Base-by-base conservation (phyloP, 257 asterid species). In the Gardenia jasminoides region DNA sequence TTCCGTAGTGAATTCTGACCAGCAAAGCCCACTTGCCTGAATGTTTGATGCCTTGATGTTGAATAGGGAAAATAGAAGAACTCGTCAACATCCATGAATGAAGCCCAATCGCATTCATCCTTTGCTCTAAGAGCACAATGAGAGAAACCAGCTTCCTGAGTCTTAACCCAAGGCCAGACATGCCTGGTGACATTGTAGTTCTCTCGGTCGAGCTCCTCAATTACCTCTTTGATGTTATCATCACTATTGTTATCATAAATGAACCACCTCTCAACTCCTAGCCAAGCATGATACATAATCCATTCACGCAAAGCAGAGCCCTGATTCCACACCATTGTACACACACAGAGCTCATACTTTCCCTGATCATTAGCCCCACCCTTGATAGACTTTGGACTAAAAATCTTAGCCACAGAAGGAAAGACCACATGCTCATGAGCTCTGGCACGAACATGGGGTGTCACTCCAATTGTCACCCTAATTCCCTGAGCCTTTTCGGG, bases 311-410 rank as follows among this genome's bases (percentile, higher is more conserved):
- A 87, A 10, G 94, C 87, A 1, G 92, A 75, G 10, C 89, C 98
- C 79, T 95, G 99, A 84, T 95, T 95, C 98, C 99, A 93, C 88
- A 93, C 89, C 99, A 95, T 95, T 4, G 99, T 93, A 69, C 99
- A 95, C 80, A 82, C 97, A 67, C 99, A 95, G 44, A 95, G 97
- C 83, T 88, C 89, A 59, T 89, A 81, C 41, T 86, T 95, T 54
- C 72, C 80, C 59, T 26, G 73, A 10, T 52, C 69, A 76, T 44
- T 76, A 85, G 26, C 80, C 81, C 41, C 50, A 59, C 54, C 30
- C 70, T 44, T 16, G 43, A 44, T 84, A 1, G 79, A 31, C 64
- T 79, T 75, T 6, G 79, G 43, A 43, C 78, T 73, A 54, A 82
- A 84, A 36, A 92, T 82, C 90, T 87, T 91, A 2, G 97, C 97